Evolutionary conservation across 805 yeast species (phyloP), one percentile per base, ranked within the genome.

Genomic region (Zygosaccharomyces bisporus): DNA sequence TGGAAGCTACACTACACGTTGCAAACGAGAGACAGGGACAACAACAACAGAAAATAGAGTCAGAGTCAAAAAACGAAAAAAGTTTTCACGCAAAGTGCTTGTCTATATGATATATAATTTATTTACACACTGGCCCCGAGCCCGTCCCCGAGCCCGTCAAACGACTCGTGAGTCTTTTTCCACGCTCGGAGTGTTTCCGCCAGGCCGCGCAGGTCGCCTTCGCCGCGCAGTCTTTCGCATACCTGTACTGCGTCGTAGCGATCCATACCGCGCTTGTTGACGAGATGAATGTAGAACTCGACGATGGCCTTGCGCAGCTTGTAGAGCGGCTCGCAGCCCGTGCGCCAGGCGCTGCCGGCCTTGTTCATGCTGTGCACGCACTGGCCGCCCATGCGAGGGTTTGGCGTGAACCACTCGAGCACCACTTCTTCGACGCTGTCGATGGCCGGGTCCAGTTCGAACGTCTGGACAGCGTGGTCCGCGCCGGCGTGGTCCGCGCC

Each of bases 401-500:
- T 61, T 18, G 67, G 67, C 7, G 64, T 58, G 31, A 61, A 63
- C 66, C 66, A 63, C 48, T 63, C 67, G 14, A 57, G 41, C n/a
- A 61, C 50, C 1, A 63, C 48, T 17, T 47, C 61, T 37, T 61
- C 61, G 13, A 61, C 54, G 10, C 54, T 39, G 30, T 46, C 43
- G 12, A 57, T 44, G 13, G 44, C 31, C 3, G 55, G 42, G 31
- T 55, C 47, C 46, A 62, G 44, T 10, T 39, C 35, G 35, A 61
- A 61, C 3, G n/a, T 21, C 7, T 21, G 13, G 18, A 25, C 37
- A 14, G 16, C 36, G 10, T 24, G 19, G 21, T 46, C 45, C 6
- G 27, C 37, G 8, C n/a, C n/a, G n/a, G n/a, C n/a, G n/a, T n/a
- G n/a, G n/a, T n/a, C n/a, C n/a, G n/a, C n/a, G n/a, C n/a, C n/a